Conservation (phyloP, 73 alveolate species). For the Paramecium biaurelia region DNA sequence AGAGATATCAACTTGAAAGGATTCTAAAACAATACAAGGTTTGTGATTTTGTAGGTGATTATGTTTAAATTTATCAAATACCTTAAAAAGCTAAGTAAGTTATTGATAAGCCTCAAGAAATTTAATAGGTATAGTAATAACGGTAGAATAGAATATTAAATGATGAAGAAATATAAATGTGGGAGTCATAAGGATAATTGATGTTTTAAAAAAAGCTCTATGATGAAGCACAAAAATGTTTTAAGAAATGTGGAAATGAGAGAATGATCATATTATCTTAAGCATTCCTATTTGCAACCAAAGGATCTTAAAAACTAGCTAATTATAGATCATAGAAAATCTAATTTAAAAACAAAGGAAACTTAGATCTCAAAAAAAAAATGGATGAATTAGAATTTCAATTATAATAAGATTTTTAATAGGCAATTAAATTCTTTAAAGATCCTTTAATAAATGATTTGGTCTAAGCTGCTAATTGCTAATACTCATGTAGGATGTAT, state of each 20-base stretch:
- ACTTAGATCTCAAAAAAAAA: constrained; percentile 18
- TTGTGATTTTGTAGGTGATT: constrained; percentile 12
- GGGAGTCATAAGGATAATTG: constrained; percentile 79
- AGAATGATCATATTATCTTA: constrained; percentile 61
- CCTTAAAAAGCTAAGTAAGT: not conserved
- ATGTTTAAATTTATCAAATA: not conserved
- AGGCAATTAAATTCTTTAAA: constrained; percentile 71
- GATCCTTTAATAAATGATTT: not conserved
- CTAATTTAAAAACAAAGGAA: constrained; percentile 20
- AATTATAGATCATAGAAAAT: constrained; percentile 58
- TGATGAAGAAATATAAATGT: constrained; percentile 26
- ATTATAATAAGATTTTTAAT: constrained; percentile 35
- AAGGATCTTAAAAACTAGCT: constrained; percentile 49
- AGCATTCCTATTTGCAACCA: constrained; percentile 72
- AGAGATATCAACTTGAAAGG: constrained; percentile 65
- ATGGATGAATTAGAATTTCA: constrained; percentile 52
- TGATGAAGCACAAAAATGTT: constrained; percentile 81
- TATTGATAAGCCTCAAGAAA: not conserved
- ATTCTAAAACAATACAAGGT: constrained; percentile 74
- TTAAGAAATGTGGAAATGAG: constrained; percentile 67
- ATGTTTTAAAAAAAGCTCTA: constrained; percentile 81
- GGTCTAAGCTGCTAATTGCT: constrained; percentile 82
- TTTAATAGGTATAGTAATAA: not conserved
- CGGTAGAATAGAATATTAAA: not conserved
- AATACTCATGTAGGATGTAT: constrained; percentile 70